phyloP scores from a whole-genome alignment of 225 moss, liverwort and hornwort species.

The Climacium dendroides region DNA sequence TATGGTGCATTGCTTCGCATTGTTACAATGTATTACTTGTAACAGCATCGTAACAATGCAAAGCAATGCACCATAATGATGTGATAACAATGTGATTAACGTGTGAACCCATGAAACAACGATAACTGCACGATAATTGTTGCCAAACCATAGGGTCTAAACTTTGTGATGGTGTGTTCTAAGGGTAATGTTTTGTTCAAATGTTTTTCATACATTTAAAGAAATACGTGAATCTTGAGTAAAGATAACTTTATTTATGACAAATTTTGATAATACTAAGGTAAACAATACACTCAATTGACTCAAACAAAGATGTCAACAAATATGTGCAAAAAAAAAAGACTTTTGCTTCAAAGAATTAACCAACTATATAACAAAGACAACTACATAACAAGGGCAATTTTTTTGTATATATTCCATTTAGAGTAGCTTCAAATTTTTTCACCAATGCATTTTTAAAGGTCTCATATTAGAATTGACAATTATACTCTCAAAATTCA shows the following conservation, averaged over 20 bases:
- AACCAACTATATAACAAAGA: not conserved
- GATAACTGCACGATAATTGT: too few species aligned
- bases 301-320: rapidly evolving
- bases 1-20: too few species aligned
- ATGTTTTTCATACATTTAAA: too few species aligned
- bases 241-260: not conserved
- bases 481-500: not conserved
- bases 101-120: too few species aligned
- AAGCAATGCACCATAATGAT: too few species aligned
- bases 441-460: not conserved
- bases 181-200: not conserved
- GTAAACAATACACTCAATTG: not conserved
- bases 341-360: not conserved
- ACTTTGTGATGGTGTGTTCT: too few species aligned
- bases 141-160: too few species aligned
- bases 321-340: not conserved
- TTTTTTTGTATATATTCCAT: not conserved
- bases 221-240: not conserved
- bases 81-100: too few species aligned
- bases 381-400: not conserved
- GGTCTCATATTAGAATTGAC: not conserved
- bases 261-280: not conserved
- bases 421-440: not conserved
- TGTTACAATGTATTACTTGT: too few species aligned
- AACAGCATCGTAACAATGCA: too few species aligned